A percentile compares a stretch with the other conserved stretches of the same genome.
These are phyloP conservation scores for Sedum album DNA, from an alignment of 164 flowering plant species.

Conservation along the genomic window DNA sequence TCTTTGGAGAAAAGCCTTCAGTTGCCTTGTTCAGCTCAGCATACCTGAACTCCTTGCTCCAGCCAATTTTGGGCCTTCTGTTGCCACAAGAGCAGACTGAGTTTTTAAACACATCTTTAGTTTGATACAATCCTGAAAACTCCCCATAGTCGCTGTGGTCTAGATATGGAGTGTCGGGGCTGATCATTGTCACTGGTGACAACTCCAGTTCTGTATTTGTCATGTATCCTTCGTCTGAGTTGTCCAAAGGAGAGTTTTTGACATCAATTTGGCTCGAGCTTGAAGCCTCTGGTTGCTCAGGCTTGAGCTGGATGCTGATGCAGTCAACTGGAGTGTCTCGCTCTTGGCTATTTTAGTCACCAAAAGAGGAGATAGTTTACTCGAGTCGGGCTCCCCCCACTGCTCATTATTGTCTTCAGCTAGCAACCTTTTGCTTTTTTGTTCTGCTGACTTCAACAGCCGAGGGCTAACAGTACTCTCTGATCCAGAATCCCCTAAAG, in stretches of 20 bases:
- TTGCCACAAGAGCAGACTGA: slow-evolving; percentile 41
- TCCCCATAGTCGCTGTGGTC: slow-evolving; percentile 12
- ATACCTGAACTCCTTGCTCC: slow-evolving; percentile 31
- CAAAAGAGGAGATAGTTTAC: background rate
- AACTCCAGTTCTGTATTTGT: slow-evolving; percentile 14
- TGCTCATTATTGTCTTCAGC: background rate
- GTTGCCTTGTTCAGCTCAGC: slow-evolving; percentile 45
- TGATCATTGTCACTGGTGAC: background rate
- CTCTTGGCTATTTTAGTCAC: slow-evolving; percentile 11
- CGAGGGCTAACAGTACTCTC: background rate
- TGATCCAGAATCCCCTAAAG: background rate
- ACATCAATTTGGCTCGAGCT: slow-evolving; percentile 13
- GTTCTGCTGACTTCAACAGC: background rate
- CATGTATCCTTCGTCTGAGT: slow-evolving; percentile 13
- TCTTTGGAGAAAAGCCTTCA: slow-evolving; percentile 26
- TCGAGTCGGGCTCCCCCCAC: background rate
- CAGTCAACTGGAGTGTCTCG: slow-evolving; percentile 6
- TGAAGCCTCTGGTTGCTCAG: slow-evolving; percentile 9
- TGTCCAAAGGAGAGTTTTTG: slow-evolving; percentile 5
- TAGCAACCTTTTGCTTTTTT: background rate
- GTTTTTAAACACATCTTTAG: slow-evolving; percentile 18
- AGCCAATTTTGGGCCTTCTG: slow-evolving; percentile 30
- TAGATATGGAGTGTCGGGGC: slow-evolving; percentile 14
- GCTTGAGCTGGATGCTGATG: slow-evolving; percentile 11
- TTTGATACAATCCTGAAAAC: slow-evolving; percentile 14